Percentiles rank a stretch among this genome's conserved stretches.
phyloP scores from a whole-genome alignment of 371 early-diverging fungal species.

The Batkoa obscura region DNA sequence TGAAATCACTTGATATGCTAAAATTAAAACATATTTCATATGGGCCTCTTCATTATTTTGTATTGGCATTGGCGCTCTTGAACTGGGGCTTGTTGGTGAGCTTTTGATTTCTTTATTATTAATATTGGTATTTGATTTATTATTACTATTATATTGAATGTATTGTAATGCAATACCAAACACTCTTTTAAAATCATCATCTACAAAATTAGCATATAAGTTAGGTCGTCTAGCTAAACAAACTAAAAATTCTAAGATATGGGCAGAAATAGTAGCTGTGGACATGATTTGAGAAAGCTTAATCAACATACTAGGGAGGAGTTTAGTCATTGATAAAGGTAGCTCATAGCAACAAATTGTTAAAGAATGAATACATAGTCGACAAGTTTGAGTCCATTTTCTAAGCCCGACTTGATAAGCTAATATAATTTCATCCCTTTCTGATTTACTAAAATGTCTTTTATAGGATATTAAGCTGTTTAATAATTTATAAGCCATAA shows the following conservation, averaged over 20 bases:
- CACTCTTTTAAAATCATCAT: slow-evolving; percentile 64
- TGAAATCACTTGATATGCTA: slow-evolving; percentile 80
- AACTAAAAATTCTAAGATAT: slow-evolving; percentile 77
- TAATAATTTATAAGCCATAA: slow-evolving; percentile 43
- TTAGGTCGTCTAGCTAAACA: slow-evolving; percentile 60
- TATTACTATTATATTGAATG: slow-evolving; percentile 51
- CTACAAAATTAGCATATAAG: slow-evolving; percentile 63
- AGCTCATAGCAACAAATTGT: slow-evolving; percentile 65
- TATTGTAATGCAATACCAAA: slow-evolving; percentile 84
- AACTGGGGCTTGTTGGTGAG: slow-evolving; percentile 7
- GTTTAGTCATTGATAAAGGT: slow-evolving; percentile 52
- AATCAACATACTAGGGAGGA: slow-evolving; percentile 45
- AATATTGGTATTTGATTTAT: slow-evolving; percentile 7
- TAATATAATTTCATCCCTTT: slow-evolving; percentile 52
- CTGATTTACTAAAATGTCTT: slow-evolving; percentile 35
- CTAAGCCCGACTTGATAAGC: slow-evolving; percentile 62
- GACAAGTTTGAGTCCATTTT: slow-evolving; percentile 46
- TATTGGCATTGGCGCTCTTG: slow-evolving; percentile 12
- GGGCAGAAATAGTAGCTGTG: slow-evolving; percentile 54
- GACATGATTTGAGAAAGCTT: slow-evolving; percentile 72
- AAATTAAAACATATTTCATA: slow-evolving; percentile 56
- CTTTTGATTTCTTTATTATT: background rate
- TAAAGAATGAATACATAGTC: slow-evolving; percentile 66
- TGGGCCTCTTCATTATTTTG: too few relatives aligned
- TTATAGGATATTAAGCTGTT: slow-evolving; percentile 54